phyloP scores from a whole-genome alignment of 768 basidiomycete species.

The Jaapia argillacea region DNA sequence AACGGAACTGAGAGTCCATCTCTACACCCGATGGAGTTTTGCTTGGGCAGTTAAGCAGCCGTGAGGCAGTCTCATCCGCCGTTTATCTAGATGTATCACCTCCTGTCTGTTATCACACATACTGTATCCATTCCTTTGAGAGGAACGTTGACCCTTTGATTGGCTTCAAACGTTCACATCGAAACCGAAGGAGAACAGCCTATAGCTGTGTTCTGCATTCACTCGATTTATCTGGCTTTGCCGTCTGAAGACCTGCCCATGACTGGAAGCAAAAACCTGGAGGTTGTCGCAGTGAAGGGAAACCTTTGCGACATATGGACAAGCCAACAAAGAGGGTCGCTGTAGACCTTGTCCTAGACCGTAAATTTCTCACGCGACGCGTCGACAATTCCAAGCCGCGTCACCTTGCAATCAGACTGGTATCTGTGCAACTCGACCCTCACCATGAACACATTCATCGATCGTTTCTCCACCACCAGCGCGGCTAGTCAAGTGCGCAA shows the following conservation, averaged over 20 bases:
- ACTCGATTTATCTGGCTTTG: neutral
- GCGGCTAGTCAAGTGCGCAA: slow-evolving; percentile 37
- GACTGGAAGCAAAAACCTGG: too few relatives aligned
- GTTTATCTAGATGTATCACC: neutral
- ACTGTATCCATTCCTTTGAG: neutral
- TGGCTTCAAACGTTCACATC: neutral
- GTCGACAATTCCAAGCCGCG: slow-evolving; percentile 8
- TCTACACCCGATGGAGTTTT: slow-evolving; percentile 21
- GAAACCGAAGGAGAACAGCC: neutral
- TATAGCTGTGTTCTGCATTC: neutral
- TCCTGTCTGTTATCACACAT: neutral
- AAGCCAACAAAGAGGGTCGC: neutral
- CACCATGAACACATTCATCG: slow-evolving; percentile 65
- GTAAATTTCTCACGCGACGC: neutral
- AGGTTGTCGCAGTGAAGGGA: neutral
- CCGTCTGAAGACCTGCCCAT: too few relatives aligned
- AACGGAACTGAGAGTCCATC: slow-evolving; percentile 13
- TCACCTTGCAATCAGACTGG: slow-evolving; percentile 7
- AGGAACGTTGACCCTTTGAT: neutral
- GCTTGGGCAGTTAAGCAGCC: slow-evolving; percentile 21
- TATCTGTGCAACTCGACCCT: too few relatives aligned
- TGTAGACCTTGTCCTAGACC: neutral
- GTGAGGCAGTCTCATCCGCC: neutral
- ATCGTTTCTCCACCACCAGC: slow-evolving; percentile 53
- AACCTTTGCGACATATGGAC: neutral